Evolutionary conservation across 2,329 filamentous ascomycete genomes (phyloP).

Genomic region (Penicillium griseofulvum): DNA sequence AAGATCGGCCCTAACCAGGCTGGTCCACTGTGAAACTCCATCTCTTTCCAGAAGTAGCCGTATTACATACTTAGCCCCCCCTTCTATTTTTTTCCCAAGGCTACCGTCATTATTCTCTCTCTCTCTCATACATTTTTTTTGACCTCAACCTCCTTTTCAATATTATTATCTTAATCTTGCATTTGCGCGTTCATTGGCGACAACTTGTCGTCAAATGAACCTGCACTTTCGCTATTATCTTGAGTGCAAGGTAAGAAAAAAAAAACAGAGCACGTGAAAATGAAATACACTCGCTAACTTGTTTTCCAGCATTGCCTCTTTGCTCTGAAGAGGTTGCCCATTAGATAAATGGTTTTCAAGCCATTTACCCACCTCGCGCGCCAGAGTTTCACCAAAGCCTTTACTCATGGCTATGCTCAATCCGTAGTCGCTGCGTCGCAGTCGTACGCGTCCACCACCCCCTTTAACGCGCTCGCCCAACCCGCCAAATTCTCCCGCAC

Average conservation of each 20-base stretch:
- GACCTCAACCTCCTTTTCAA: conserved; percentile 9
- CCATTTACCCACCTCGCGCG: conserved; percentile 80
- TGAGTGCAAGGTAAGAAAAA: conserved; percentile 61
- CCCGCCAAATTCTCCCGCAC: conserved; percentile 53
- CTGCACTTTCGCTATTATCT: conserved; percentile 69
- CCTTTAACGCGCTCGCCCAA: conserved; percentile 54
- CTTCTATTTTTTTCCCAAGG: conserved; percentile 12
- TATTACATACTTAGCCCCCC: conserved; percentile 1
- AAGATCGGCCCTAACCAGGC: conserved; percentile 23
- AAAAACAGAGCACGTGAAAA: conserved; percentile 4
- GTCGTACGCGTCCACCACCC: conserved; percentile 69
- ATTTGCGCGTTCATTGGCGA: conserved; percentile 82
- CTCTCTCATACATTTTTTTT: background rate
- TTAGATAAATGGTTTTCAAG: conserved; percentile 85
- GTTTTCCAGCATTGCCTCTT: conserved; percentile 51
- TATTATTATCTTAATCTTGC: conserved; percentile 6
- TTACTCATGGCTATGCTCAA: conserved; percentile 97
- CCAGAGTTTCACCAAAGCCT: conserved; percentile 93
- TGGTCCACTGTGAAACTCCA: conserved; percentile 23
- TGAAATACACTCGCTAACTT: conserved; percentile 6
- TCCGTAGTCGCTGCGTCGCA: conserved; percentile 95
- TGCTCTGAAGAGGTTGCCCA: conserved; percentile 62
- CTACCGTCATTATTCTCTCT: conserved; percentile 5
- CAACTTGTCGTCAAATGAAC: conserved; percentile 93
- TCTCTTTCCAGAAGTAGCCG: conserved; percentile 22